Evolutionary conservation across 106 monocot genomes (phyloP).

Genomic region (Dioscorea dumetorum): DNA sequence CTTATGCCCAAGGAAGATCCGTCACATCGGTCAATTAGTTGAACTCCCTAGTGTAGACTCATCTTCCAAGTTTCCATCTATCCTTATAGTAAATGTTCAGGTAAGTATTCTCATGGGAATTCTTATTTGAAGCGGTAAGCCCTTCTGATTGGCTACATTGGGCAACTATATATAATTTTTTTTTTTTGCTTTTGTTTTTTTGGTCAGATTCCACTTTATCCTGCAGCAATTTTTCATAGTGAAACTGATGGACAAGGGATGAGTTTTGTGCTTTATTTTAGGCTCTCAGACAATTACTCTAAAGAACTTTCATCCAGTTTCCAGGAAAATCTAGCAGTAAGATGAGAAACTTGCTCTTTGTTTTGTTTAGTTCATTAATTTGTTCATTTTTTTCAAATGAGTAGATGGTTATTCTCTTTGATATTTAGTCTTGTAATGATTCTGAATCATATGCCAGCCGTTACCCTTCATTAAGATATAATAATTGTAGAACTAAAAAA

Average conservation of each 20-base stretch:
- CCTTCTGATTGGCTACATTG: too few relatives aligned
- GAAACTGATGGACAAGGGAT: constrained; percentile 84
- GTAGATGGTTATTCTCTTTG: too few relatives aligned
- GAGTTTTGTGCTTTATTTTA: constrained; percentile 81
- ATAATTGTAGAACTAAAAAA: too few relatives aligned
- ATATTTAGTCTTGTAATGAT: too few relatives aligned
- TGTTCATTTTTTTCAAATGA: too few relatives aligned
- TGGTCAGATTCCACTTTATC: constrained; percentile 74
- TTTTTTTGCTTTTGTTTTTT: too few relatives aligned
- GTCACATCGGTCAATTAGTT: constrained; percentile 84
- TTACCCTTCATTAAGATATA: too few relatives aligned
- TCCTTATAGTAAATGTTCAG: constrained; percentile 92
- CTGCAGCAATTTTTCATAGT: constrained; percentile 80
- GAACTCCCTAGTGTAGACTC: constrained; percentile 57
- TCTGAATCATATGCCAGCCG: too few relatives aligned
- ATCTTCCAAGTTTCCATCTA: constrained; percentile 64
- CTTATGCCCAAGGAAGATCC: constrained; percentile 77
- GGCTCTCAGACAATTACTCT: constrained; percentile 54
- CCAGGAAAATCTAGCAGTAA: constrained; percentile 61
- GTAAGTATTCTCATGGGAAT: constrained; percentile 21
- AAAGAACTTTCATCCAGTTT: constrained; percentile 70
- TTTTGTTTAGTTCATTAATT: too few relatives aligned
- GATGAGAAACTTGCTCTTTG: not conserved
- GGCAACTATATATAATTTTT: too few relatives aligned
- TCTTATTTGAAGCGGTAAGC: not conserved